Conservation (phyloP, 495 filamentous ascomycete species). For the Copromyces sp. region DNA sequence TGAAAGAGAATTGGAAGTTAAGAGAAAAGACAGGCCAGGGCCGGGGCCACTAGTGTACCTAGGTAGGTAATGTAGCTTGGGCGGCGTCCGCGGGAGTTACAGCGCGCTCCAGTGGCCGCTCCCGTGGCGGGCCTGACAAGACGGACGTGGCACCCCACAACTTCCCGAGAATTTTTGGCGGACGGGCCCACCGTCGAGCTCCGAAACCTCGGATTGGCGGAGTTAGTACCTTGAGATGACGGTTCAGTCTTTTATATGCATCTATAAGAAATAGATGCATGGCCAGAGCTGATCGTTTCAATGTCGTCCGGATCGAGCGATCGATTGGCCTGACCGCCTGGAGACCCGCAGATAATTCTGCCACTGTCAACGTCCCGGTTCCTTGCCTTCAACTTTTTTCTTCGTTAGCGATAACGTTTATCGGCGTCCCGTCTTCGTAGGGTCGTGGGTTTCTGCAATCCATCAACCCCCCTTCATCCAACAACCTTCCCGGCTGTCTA, state of each 20-base stretch:
- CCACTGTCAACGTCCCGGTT: slow-evolving; percentile 6
- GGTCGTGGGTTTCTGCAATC: neutral
- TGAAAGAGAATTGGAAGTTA: neutral
- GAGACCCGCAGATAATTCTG: slow-evolving; percentile 6
- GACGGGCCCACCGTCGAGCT: neutral
- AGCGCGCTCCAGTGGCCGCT: neutral
- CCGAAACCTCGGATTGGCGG: neutral
- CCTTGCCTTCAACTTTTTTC: slow-evolving; percentile 17
- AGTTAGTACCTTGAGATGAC: neutral
- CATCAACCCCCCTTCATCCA: slow-evolving; percentile 1
- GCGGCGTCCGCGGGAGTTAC: neutral
- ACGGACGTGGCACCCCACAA: neutral
- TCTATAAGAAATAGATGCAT: neutral
- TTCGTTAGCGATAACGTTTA: slow-evolving; percentile 3
- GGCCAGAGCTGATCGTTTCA: neutral
- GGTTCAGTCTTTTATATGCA: neutral
- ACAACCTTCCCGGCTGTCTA: neutral
- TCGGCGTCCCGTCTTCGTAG: neutral
- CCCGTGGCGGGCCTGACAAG: neutral
- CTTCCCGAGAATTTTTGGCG: neutral
- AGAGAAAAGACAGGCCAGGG: neutral
- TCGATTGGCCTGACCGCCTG: slow-evolving; percentile 3
- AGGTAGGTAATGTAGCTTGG: neutral
- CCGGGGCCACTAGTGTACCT: neutral
- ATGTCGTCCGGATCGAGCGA: neutral